These are phyloP conservation scores for Aspergillus carbonarius DNA, from an alignment of 2,329 filamentous ascomycete species.

Conservation along the genomic window DNA sequence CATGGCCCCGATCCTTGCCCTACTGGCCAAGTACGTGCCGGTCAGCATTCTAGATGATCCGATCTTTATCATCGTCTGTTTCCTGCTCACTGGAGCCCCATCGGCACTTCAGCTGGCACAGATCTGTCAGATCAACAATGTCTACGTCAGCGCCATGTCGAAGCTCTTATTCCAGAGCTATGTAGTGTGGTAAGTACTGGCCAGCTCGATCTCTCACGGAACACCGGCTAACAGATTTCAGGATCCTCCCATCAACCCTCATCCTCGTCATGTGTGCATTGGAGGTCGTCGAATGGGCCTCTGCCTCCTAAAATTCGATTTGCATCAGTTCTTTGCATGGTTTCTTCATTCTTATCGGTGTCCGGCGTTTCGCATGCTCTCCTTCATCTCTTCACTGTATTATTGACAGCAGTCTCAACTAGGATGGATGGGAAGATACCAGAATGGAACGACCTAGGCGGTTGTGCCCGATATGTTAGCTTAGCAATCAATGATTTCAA, in stretches of 20 bases:
- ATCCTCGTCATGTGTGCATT: conserved; percentile 86
- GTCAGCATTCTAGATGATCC: conserved; percentile 95
- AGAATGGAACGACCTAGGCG: not conserved
- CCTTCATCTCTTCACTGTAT: not conserved
- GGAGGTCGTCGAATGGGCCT: conserved; percentile 88
- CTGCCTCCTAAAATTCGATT: conserved; percentile 13
- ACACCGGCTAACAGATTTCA: conserved; percentile 36
- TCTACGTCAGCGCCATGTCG: conserved; percentile 93
- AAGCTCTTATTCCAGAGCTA: conserved; percentile 94
- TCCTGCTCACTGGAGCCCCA: conserved; percentile 89
- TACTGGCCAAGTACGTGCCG: conserved; percentile 85
- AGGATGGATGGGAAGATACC: conserved; percentile 1
- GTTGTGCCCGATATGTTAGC: not conserved
- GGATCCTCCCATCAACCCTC: conserved; percentile 91
- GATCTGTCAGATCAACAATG: conserved; percentile 97
- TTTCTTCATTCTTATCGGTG: not conserved
- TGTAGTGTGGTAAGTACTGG: conserved; percentile 72
- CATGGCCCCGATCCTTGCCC: conserved; percentile 85
- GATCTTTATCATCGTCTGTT: conserved; percentile 97
- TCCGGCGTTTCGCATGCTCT: not conserved
- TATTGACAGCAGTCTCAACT: not conserved
- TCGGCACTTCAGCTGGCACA: conserved; percentile 92
- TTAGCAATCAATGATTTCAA: not conserved
- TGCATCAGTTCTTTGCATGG: not conserved
- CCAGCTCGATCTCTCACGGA: not conserved